These are phyloP conservation scores for Aspergillus baeticus DNA, from an alignment of 495 filamentous ascomycete species.

Conservation along the genomic window DNA sequence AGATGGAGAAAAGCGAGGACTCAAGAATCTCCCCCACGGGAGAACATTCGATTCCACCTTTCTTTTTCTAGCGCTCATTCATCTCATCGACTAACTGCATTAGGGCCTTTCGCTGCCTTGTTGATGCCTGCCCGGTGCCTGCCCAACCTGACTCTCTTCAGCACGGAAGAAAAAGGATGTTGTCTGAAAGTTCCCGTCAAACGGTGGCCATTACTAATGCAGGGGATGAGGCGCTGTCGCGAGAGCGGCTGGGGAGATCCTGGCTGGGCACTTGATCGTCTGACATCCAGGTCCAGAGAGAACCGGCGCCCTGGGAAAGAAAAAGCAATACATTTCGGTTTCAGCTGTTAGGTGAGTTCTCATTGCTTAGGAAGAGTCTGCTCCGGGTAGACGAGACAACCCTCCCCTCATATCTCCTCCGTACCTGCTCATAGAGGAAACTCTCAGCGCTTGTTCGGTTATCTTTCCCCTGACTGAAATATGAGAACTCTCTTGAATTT, in stretches of 20 bases:
- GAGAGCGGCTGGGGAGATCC: background rate
- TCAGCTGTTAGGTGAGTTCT: no score
- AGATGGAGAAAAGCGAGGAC: background rate
- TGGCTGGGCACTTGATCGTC: background rate
- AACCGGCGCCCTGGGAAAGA: background rate
- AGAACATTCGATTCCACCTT: conserved; percentile 14
- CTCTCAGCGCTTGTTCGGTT: conserved; percentile 1
- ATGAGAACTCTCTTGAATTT: background rate
- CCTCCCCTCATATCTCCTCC: no score
- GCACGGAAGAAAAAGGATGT: background rate
- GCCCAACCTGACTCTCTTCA: background rate
- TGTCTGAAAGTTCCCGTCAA: background rate
- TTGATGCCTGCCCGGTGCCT: background rate
- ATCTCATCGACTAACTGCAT: background rate
- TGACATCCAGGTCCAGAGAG: background rate
- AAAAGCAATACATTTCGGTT: background rate
- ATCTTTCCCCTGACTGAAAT: background rate
- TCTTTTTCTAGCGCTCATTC: background rate
- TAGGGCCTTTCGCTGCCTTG: background rate
- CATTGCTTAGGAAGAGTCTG: conserved; percentile 2
- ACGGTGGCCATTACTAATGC: background rate
- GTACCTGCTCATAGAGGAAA: no score
- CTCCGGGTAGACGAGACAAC: background rate
- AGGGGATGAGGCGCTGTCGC: background rate
- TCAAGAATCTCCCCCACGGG: conserved; percentile 1